A percentile compares a stretch with the other conserved stretches of the same genome.
Conservation (phyloP, 495 filamentous ascomycete species). For the Aspergillus funiculosus region DNA sequence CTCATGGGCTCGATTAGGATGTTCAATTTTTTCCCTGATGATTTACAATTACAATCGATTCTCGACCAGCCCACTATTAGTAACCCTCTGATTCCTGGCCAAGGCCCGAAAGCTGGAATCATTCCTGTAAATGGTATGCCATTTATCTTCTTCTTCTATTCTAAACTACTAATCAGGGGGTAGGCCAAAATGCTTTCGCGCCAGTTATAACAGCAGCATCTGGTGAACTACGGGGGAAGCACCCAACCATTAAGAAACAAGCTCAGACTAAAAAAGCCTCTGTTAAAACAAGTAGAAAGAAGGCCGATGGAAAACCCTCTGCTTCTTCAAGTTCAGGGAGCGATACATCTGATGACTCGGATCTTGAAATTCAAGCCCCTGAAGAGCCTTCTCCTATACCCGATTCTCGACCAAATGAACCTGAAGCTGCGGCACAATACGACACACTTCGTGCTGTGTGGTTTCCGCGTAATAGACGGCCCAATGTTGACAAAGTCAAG, state of each 20-base stretch:
- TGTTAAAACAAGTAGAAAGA: conserved; percentile 20
- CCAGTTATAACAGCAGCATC: not conserved
- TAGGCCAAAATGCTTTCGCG: conserved; percentile 10
- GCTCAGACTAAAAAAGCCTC: conserved; percentile 24
- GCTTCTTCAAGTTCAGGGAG: conserved; percentile 40
- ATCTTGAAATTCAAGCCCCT: conserved; percentile 40
- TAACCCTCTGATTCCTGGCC: not conserved
- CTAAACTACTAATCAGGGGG: conserved; percentile 1
- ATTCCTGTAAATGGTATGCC: conserved; percentile 16
- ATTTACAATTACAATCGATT: conserved; percentile 24
- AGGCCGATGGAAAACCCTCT: conserved; percentile 30
- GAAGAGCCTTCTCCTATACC: conserved; percentile 53
- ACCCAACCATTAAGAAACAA: conserved; percentile 13
- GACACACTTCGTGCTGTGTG: conserved; percentile 62
- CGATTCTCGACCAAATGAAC: conserved; percentile 42
- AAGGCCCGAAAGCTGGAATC: not conserved
- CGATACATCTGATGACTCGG: conserved; percentile 44
- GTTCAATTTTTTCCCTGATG: conserved; percentile 31
- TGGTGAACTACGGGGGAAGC: conserved; percentile 13
- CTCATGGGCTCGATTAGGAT: conserved; percentile 13
- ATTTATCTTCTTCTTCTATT: not conserved
- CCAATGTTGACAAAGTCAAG: conserved; percentile 44
- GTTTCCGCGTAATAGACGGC: conserved; percentile 48
- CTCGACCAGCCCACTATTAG: conserved; percentile 10
- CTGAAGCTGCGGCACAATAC: conserved; percentile 51